Percentiles rank a stretch among this genome's conserved stretches.
These are phyloP conservation scores for Salicornia ramosissima DNA, from an alignment of 148 eudicot genomes.

Conservation along the genomic window DNA sequence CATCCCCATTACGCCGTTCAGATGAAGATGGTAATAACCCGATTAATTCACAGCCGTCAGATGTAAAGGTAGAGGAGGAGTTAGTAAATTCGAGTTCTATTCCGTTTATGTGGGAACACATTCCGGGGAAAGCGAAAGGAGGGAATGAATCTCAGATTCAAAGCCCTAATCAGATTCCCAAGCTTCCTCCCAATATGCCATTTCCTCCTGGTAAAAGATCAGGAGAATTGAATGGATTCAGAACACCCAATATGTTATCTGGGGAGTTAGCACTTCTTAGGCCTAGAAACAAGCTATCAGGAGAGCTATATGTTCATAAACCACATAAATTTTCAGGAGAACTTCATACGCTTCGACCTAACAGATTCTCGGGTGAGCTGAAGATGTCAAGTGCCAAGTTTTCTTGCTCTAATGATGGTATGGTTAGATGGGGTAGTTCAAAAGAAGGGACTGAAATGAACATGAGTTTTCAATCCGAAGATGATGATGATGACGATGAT, in stretches of 20 bases:
- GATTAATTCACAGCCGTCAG: conserved; percentile 20
- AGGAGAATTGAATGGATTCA: conserved; percentile 31
- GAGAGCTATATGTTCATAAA: conserved; percentile 23
- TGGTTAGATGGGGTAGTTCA: conserved; percentile 23
- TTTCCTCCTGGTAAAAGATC: conserved; percentile 32
- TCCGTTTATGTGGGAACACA: conserved; percentile 45
- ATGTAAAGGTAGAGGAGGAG: conserved; percentile 32
- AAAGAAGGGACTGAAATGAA: conserved; percentile 19
- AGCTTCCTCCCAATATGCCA: conserved; percentile 32
- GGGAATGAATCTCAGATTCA: conserved; percentile 15
- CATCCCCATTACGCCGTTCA: conserved; percentile 39
- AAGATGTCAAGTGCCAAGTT: conserved; percentile 15
- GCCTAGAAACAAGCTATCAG: conserved; percentile 25
- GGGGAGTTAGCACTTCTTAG: conserved; percentile 29
- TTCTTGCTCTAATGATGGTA: conserved; percentile 21
- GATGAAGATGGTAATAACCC: conserved; percentile 22
- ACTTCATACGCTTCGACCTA: conserved; percentile 14
- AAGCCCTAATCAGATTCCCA: conserved; percentile 25
- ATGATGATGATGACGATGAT: conserved; percentile 18
- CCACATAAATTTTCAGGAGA: conserved; percentile 30
- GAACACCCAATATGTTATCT: conserved; percentile 30
- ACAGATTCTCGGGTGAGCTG: conserved; percentile 32
- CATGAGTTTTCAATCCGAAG: conserved; percentile 25
- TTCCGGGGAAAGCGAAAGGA: conserved; percentile 40
- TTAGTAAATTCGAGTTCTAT: conserved; percentile 38